These are phyloP conservation scores for Sideroxylon spinosum DNA, from an alignment of 179 eudicot genomes.

Conservation along the genomic window DNA sequence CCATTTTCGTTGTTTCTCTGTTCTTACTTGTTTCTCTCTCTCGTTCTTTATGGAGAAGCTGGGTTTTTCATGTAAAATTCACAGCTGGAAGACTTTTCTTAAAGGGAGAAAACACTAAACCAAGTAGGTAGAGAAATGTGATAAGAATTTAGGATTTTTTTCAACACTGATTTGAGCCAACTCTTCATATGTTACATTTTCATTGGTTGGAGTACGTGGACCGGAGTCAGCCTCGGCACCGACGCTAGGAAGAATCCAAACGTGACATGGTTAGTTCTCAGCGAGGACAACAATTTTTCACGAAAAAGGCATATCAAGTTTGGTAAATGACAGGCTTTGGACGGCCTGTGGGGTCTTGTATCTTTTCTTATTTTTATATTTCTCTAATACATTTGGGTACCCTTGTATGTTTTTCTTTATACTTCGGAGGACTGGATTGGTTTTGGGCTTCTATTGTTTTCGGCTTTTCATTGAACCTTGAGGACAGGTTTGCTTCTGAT, in stretches of 20 bases:
- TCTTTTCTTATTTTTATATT: too few species aligned
- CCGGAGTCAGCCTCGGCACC: background rate
- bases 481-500: background rate
- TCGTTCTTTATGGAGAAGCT: background rate
- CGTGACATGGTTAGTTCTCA: background rate
- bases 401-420: background rate
- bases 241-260: background rate
- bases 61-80: background rate
- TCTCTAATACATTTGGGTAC: background rate
- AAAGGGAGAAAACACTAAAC: background rate
- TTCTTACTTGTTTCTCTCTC: background rate
- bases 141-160: too few species aligned
- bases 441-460: background rate
- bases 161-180: background rate
- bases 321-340: background rate
- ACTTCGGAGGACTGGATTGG: background rate
- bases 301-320: background rate
- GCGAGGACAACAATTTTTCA: background rate
- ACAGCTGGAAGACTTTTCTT: background rate
- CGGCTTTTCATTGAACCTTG: background rate
- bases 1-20: background rate
- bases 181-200: background rate
- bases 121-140: background rate
- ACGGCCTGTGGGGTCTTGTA: slow-evolving; percentile 2
- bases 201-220: slow-evolving; percentile 9